phyloP scores from a whole-genome alignment of 192 early-diverging fungal species.

The Gigaspora rosea region DNA sequence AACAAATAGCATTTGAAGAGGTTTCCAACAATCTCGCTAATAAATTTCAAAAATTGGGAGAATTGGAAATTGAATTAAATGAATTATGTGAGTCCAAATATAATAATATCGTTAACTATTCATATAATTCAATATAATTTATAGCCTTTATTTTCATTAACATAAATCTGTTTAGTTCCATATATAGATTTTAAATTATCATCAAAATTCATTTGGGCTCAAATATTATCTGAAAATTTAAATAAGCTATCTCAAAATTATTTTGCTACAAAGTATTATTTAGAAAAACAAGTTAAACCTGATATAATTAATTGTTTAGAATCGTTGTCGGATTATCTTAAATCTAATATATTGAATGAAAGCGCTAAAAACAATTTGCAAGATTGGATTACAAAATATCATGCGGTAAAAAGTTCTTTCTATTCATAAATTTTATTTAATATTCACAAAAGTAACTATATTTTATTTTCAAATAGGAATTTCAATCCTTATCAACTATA shows the following conservation, averaged over 20 bases:
- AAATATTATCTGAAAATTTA: slow-evolving; percentile 68
- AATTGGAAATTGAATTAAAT: slow-evolving; percentile 54
- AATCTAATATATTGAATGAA: slow-evolving; percentile 7
- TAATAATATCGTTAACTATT: background rate
- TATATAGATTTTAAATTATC: slow-evolving; percentile 33
- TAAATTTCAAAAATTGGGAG: slow-evolving; percentile 50
- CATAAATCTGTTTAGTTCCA: background rate
- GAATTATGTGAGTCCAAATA: slow-evolving; percentile 39
- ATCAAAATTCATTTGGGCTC: slow-evolving; percentile 65
- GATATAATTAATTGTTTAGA: slow-evolving; percentile 54
- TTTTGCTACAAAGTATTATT: slow-evolving; percentile 65
- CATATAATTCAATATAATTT: background rate
- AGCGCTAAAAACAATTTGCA: slow-evolving; percentile 36
- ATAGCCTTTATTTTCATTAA: background rate
- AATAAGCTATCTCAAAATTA: slow-evolving; percentile 57
- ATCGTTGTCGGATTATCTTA: slow-evolving; percentile 39
- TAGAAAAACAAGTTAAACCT: slow-evolving; percentile 57
- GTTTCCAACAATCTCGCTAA: background rate
- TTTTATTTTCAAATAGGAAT: no score
- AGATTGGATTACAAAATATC: slow-evolving; percentile 50
- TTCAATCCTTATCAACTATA: no score
- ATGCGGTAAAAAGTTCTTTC: background rate
- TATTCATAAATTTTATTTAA: no score
- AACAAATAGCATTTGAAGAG: slow-evolving; percentile 34
- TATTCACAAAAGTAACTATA: no score